These are phyloP conservation scores for Dryas drummondii DNA, from an alignment of 306 rosid species.

Conservation along the genomic window DNA sequence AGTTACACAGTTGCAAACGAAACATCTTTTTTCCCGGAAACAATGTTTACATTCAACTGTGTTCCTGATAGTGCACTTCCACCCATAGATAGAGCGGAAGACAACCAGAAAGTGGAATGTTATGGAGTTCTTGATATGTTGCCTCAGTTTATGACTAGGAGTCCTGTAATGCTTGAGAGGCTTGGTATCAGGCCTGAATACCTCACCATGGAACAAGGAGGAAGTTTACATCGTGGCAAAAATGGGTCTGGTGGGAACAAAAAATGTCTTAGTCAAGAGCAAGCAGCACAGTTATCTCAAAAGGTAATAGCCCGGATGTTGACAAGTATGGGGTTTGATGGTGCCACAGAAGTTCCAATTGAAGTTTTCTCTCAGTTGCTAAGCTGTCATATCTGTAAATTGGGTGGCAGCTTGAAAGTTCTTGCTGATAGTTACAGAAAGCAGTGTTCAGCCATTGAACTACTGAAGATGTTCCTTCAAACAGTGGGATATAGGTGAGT, in stretches of 20 bases:
- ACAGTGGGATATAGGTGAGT: constrained; percentile 73
- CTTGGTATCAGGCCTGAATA: constrained; percentile 69
- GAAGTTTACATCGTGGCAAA: constrained; percentile 47
- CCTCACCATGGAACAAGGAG: constrained; percentile 58
- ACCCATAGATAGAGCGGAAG: constrained; percentile 38
- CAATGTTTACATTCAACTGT: constrained; percentile 59
- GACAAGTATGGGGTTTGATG: constrained; percentile 68
- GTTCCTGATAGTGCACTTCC: constrained; percentile 91
- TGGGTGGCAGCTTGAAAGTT: constrained; percentile 68
- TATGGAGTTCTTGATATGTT: constrained; percentile 70
- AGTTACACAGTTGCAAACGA: constrained; percentile 44
- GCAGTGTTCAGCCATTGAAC: constrained; percentile 78
- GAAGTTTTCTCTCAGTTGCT: constrained; percentile 78
- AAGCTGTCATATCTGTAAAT: constrained; percentile 57
- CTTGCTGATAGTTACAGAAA: constrained; percentile 83
- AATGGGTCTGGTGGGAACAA: constrained; percentile 52
- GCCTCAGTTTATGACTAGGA: constrained; percentile 56
- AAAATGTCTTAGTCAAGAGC: constrained; percentile 59
- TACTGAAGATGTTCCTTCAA: constrained; percentile 86
- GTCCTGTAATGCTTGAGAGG: constrained; percentile 77
- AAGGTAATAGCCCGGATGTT: constrained; percentile 64
- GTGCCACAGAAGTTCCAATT: constrained; percentile 71
- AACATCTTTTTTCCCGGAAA: constrained; percentile 64
- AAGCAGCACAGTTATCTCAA: constrained; percentile 58
- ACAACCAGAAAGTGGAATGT: constrained; percentile 46